A percentile compares a stretch with the other conserved stretches of the same genome.
phyloP scores from a whole-genome alignment of 495 filamentous ascomycete genomes.

The Trichodelitschia bisporula region DNA sequence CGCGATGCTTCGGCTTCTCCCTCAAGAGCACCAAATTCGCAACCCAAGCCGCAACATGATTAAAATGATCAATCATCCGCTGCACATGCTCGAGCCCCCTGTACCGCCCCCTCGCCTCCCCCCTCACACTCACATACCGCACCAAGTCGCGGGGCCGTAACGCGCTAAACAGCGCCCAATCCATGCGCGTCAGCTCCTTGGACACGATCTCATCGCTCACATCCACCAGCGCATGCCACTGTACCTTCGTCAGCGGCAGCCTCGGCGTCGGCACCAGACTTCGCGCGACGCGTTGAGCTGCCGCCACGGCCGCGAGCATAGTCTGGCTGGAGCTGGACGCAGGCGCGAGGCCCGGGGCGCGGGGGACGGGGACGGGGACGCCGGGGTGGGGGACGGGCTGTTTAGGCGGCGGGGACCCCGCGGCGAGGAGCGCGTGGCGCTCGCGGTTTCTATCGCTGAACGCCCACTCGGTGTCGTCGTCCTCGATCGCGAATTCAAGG shows the following conservation, averaged over 20 bases:
- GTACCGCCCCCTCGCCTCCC: slow-evolving; percentile 48
- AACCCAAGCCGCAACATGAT: slow-evolving; percentile 79
- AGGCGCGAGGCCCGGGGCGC: slow-evolving; percentile 5
- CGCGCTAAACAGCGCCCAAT: slow-evolving; percentile 93
- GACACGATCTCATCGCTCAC: slow-evolving; percentile 61
- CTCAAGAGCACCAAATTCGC: slow-evolving; percentile 77
- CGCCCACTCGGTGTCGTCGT: slow-evolving; percentile 19
- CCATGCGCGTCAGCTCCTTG: slow-evolving; percentile 75
- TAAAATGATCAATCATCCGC: slow-evolving; percentile 88
- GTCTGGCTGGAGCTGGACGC: slow-evolving; percentile 16
- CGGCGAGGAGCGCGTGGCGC: slow-evolving; percentile 5
- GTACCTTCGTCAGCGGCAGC: slow-evolving; percentile 41
- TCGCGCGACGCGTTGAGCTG: slow-evolving; percentile 47
- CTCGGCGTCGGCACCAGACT: slow-evolving; percentile 35
- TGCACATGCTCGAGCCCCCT: slow-evolving; percentile 67
- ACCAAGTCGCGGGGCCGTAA: slow-evolving; percentile 87
- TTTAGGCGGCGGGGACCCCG: background rate
- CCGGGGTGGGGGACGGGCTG: background rate
- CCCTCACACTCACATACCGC: slow-evolving; percentile 57
- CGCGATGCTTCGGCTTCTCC: slow-evolving; percentile 89
- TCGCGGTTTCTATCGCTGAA: slow-evolving; percentile 14
- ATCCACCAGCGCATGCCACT: slow-evolving; percentile 68
- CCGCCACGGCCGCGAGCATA: slow-evolving; percentile 36
- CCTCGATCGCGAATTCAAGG: slow-evolving; percentile 26
- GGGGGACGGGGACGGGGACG: slow-evolving; percentile 2